A percentile compares a stretch with the other conserved stretches of the same genome.
Evolutionary conservation across 176 grass and related monocot species (phyloP).

Genomic region (Raddia guianensis): DNA sequence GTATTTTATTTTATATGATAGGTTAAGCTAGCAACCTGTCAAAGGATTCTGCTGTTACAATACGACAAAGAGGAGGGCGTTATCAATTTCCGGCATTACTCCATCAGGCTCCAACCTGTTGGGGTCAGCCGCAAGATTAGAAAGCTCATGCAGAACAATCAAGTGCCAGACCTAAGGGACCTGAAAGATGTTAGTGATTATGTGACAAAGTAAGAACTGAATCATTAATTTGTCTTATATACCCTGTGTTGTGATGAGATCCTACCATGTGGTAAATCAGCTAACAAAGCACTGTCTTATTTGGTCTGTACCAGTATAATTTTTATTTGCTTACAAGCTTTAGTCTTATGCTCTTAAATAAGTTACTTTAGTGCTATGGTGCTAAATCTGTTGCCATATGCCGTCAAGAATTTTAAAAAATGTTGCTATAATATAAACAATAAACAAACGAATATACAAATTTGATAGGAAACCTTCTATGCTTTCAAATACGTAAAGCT

Average conservation of each 20-base stretch:
- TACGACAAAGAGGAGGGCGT: slow-evolving; percentile 55
- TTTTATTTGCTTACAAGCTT: background rate
- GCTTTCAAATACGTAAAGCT: background rate
- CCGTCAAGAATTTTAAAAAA: background rate
- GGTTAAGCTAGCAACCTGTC: slow-evolving; percentile 61
- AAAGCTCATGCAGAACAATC: slow-evolving; percentile 64
- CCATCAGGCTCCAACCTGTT: slow-evolving; percentile 65
- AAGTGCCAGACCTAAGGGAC: slow-evolving; percentile 62
- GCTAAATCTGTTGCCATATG: background rate
- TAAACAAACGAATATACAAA: slow-evolving; percentile 8
- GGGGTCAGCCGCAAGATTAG: slow-evolving; percentile 62
- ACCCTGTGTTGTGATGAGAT: background rate
- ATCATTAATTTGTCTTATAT: background rate
- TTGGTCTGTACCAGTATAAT: background rate
- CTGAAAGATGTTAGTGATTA: slow-evolving; percentile 69
- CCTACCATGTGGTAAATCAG: background rate
- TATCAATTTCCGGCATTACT: slow-evolving; percentile 67
- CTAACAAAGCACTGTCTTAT: background rate
- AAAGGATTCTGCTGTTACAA: slow-evolving; percentile 59
- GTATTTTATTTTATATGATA: slow-evolving; percentile 10
- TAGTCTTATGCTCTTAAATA: background rate
- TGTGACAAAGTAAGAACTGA: slow-evolving; percentile 61
- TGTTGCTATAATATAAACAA: background rate
- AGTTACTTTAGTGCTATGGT: background rate
- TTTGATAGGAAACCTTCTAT: background rate